Evolutionary conservation across 176 grass and related monocot genomes (phyloP), one percentile per base, ranked within the genome.

Genomic region (Avena sativa): DNA sequence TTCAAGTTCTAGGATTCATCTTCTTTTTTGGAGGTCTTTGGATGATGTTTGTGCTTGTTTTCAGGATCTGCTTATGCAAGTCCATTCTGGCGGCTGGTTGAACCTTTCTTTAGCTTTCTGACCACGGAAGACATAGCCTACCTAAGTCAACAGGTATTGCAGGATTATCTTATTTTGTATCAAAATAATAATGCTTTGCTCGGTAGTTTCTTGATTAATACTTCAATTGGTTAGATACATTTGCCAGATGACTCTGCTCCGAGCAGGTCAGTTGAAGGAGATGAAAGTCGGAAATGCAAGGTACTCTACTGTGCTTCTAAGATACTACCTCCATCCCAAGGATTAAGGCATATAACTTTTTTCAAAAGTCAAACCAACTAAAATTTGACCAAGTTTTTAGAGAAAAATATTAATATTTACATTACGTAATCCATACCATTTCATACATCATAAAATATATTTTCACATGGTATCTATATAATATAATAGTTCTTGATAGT

Each of bases 31-130:
- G 34, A 80, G 75, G 4, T 20, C 6, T 59, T 46, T 81, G 20
- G 30, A 38, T 87, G 65, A 78, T 77, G n/a, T 62, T 80, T 84
- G 76, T 89, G 10, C 78, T 86, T 63, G 67, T 47, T 94, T 62
- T 79, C 64, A 94, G 93, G 66, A 67, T 79, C 67, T 86, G 73
- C 87, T 80, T 86, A 80, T 83, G 4, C 85, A 43, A 71, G 82
- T 64, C 23, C 65, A 2, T 90, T 94, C 80, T 94, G 93, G 93
- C 59, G 62, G 66, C 78, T 88, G 74, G 76, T 92, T 59, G 93
- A 94, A 82, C 90, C 93, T 80, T 83, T 90, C 83, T 94, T 94
- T 46, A 34, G 79, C 59, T 90, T 86, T 80, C 58, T 94, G 44
- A 92, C 93, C 46, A 60, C 78, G 32, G 90, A 90, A 83, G 93